Evolutionary conservation across 805 yeast species (phyloP), one percentile per base, ranked within the genome.

Genomic region (Barnettozyma sucrosica): DNA sequence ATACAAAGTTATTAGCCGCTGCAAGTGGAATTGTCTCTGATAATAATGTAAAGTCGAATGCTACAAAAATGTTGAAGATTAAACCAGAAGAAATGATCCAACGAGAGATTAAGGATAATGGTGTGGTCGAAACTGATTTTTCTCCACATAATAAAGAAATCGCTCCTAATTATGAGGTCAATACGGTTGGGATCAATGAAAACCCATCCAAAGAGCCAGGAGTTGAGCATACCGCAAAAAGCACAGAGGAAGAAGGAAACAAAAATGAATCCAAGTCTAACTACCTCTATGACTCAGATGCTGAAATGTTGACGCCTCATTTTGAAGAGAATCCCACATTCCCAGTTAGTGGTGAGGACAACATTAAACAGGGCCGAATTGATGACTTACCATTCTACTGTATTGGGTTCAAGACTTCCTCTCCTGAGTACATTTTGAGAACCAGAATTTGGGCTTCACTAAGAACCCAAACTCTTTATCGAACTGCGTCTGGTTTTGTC

Each of bases 381-480:
- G 75, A 76, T 51, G 89, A 86, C 50, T 61, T 86, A 28, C 92
- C 95, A 1, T 80, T 74, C 49, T 79, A 83, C 51, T 80, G 82
- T 54, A 68, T 85, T 53, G 95, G 95, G 0, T 87, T 83, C 65
- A 83, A 80, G 52, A 70, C 78, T 21, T 75, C 89, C 2, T 72
- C 79, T 3, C 81, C 85, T 0, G 81, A 80, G 47, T 79, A 75
- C 54, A 74, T 79, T 3, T 61, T 84, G 52, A 69, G 95, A 62
- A 88, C 96, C 0, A 72, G 96, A 58, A 74, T 88, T 2, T 89
- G 97, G 97, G 86, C 95, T 0, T 86, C 96, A 0, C 66, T 85
- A 46, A 72, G 96, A 57, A 78, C 87, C 2, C 97, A 89, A 60
- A 89, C 96, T 0, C 69, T 89, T 46, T 89, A 83, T 59, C 70